Percentiles rank a stretch among this genome's conserved stretches.
phyloP scores from a whole-genome alignment of 2,329 filamentous ascomycete genomes.

The Calonectria pauciramosa region DNA sequence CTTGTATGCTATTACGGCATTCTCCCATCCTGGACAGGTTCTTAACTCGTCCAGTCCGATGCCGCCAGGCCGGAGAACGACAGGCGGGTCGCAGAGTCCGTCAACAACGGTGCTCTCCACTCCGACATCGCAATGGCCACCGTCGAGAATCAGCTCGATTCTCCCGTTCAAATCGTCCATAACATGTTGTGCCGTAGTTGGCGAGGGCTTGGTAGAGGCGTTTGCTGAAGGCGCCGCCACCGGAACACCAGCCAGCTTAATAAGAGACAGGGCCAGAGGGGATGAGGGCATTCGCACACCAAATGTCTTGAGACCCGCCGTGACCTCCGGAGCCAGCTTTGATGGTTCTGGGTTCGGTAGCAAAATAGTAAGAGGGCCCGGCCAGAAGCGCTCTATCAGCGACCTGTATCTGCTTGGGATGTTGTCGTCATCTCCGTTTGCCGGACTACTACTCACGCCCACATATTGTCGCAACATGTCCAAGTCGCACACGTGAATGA shows the following conservation, averaged over 20 bases:
- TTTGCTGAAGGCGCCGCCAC: conserved; percentile 95
- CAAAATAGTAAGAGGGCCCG: conserved; percentile 92
- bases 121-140: conserved; percentile 87
- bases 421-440: conserved; percentile 48
- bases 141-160: conserved; percentile 90
- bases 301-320: conserved; percentile 86
- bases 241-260: conserved; percentile 81
- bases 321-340: conserved; percentile 89
- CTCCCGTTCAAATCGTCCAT: conserved; percentile 84
- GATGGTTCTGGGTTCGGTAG: conserved; percentile 80
- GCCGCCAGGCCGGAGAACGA: conserved; percentile 88
- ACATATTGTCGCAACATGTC: conserved; percentile 79
- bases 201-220: conserved; percentile 91
- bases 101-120: conserved; percentile 98
- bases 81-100: conserved; percentile 84
- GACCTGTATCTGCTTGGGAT: conserved; percentile 83
- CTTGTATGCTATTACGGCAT: conserved; percentile 82
- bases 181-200: conserved; percentile 92
- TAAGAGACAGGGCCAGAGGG: conserved; percentile 88
- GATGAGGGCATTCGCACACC: conserved; percentile 91
- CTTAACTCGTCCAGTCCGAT: conserved; percentile 86
- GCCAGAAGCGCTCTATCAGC: conserved; percentile 90
- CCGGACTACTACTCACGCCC: conserved; percentile 40
- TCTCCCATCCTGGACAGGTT: conserved; percentile 83
- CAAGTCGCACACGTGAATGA: conserved; percentile 89